Evolutionary conservation across 352 stramenopile species (phyloP).

Genomic region (Phytophthora palmivora): DNA sequence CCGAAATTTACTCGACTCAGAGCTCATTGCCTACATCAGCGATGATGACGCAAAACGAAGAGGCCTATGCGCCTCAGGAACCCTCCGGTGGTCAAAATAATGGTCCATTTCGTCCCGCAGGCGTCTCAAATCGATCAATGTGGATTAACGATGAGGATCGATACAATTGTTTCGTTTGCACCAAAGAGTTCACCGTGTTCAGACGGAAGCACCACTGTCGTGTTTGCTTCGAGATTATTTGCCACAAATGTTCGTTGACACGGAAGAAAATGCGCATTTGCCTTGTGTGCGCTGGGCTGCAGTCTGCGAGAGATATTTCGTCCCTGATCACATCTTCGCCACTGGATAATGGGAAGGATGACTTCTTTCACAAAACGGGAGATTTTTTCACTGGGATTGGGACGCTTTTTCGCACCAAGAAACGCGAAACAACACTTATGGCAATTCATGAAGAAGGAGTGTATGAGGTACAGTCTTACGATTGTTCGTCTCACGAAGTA

Average conservation of each 20-base stretch:
- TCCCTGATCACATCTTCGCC: too few species aligned
- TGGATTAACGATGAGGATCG: slow-evolving; percentile 24
- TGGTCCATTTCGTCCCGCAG: too few species aligned
- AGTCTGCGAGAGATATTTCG: not conserved
- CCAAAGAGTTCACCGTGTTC: slow-evolving; percentile 20
- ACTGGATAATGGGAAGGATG: too few species aligned
- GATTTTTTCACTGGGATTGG: slow-evolving; percentile 4
- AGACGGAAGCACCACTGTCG: slow-evolving; percentile 23
- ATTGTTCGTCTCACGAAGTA: too few species aligned
- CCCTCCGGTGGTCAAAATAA: not conserved
- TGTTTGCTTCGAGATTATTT: slow-evolving; percentile 24
- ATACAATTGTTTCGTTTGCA: slow-evolving; percentile 12
- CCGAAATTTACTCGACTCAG: not conserved
- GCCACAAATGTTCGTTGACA: slow-evolving; percentile 16
- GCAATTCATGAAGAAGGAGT: too few species aligned
- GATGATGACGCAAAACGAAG: not conserved
- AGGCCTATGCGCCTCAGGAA: not conserved
- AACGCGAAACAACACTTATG: not conserved
- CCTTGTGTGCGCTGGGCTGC: slow-evolving; percentile 9
- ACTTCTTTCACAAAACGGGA: not conserved
- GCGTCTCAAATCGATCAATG: not conserved
- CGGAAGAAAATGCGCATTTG: slow-evolving; percentile 22
- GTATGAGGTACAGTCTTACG: too few species aligned
- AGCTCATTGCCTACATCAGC: not conserved
- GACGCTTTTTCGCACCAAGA: not conserved